Conservation (phyloP, 164 flowering plant genomes). For the Stephania japonica region DNA sequence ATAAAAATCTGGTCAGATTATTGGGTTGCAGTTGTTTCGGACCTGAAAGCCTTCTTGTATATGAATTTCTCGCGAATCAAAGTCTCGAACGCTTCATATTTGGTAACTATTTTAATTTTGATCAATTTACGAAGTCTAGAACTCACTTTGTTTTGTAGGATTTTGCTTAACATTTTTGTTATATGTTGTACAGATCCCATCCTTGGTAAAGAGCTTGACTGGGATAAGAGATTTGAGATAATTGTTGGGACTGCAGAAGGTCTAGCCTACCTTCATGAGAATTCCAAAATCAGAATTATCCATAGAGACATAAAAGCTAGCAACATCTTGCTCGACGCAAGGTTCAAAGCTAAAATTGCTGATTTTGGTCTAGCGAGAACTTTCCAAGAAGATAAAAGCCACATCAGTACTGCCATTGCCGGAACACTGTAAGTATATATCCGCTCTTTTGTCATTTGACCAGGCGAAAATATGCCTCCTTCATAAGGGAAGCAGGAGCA, state of each 20-base stretch:
- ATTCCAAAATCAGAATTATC: slow-evolving; percentile 24
- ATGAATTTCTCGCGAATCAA: slow-evolving; percentile 40
- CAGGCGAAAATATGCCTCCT: no score
- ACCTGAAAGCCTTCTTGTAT: slow-evolving; percentile 32
- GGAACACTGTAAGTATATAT: slow-evolving; percentile 82
- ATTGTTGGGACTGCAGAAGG: slow-evolving; percentile 53
- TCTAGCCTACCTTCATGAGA: slow-evolving; percentile 42
- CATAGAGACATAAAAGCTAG: slow-evolving; percentile 42
- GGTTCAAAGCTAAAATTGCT: slow-evolving; percentile 48
- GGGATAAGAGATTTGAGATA: slow-evolving; percentile 39
- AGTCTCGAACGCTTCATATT: slow-evolving; percentile 31
- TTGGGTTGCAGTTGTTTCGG: slow-evolving; percentile 40
- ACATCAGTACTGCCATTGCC: slow-evolving; percentile 90
- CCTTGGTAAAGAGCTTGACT: slow-evolving; percentile 42
- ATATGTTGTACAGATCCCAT: slow-evolving; percentile 32
- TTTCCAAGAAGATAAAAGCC: slow-evolving; percentile 86
- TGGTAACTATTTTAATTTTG: slow-evolving; percentile 4
- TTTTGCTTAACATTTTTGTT: background rate
- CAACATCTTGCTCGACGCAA: slow-evolving; percentile 44
- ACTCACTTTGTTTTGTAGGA: background rate
- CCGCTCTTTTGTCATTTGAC: no score
- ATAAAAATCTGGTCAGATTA: slow-evolving; percentile 42
- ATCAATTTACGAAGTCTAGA: background rate
- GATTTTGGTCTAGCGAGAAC: slow-evolving; percentile 76
- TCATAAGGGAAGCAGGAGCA: no score